phyloP scores from a whole-genome alignment of 164 flowering plant species.

The Pachysandra terminalis region DNA sequence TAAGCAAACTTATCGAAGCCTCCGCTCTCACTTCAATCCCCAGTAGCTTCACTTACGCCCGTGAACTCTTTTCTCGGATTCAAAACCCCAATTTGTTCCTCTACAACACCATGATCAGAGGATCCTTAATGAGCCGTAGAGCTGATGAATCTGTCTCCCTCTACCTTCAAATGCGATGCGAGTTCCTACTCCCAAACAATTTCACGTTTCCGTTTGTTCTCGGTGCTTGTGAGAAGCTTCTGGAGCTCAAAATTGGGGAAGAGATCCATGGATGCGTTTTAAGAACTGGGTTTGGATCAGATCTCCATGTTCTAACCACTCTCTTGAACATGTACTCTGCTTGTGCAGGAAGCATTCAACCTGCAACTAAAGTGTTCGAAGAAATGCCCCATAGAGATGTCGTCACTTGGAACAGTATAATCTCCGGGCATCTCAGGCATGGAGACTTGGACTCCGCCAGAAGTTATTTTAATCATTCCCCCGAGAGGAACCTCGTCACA shows the following conservation, averaged over 20 bases:
- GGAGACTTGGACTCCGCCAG: slow-evolving; percentile 9
- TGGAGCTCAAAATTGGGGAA: slow-evolving; percentile 10
- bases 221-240: not conserved
- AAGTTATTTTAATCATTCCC: slow-evolving; percentile 4
- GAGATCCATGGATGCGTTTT: slow-evolving; percentile 13
- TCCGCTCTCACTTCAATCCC: slow-evolving; percentile 13
- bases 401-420: slow-evolving; percentile 14
- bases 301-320: slow-evolving; percentile 7
- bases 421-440: slow-evolving; percentile 6
- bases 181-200: slow-evolving; percentile 7
- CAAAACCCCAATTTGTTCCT: slow-evolving; percentile 9
- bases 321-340: slow-evolving; percentile 15
- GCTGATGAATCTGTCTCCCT: not conserved
- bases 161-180: not conserved
- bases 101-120: slow-evolving; percentile 3
- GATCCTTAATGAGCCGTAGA: not conserved
- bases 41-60: slow-evolving; percentile 3
- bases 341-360: slow-evolving; percentile 4
- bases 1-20: slow-evolving; percentile 14
- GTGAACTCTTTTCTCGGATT: slow-evolving; percentile 11
- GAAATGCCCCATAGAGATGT: slow-evolving; percentile 12
- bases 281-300: not conserved
- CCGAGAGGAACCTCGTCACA: slow-evolving; percentile 9
- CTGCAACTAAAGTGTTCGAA: slow-evolving; percentile 7
- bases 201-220: not conserved